These are phyloP conservation scores for Candida ortonii DNA, from an alignment of 805 yeast genomes.

Conservation along the genomic window DNA sequence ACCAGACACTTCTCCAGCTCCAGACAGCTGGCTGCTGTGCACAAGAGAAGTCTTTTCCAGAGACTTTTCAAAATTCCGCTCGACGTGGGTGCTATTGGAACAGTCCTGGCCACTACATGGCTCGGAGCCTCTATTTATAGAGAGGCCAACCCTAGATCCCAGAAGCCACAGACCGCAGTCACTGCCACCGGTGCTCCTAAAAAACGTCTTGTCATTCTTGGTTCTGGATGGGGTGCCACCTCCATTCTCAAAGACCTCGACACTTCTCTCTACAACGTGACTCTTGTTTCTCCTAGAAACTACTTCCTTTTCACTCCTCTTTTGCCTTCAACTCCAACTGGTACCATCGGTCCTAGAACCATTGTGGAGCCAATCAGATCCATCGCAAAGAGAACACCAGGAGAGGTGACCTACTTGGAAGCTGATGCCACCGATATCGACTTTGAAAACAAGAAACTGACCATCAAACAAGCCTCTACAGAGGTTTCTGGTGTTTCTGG, in stretches of 20 bases:
- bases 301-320: constrained; percentile 55
- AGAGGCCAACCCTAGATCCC: constrained; percentile 43
- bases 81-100: constrained; percentile 27
- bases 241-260: constrained; percentile 51
- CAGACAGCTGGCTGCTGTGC: constrained; percentile 15
- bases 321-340: constrained; percentile 54
- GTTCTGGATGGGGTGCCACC: constrained; percentile 58
- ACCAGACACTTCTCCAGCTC: constrained; percentile 25
- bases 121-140: constrained; percentile 38
- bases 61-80: constrained; percentile 26
- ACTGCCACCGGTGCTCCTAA: constrained; percentile 46
- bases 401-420: constrained; percentile 52
- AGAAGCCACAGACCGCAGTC: constrained; percentile 41
- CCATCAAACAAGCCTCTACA: constrained; percentile 46
- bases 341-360: constrained; percentile 51
- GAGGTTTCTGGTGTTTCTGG: constrained; percentile 48
- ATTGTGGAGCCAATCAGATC: constrained; percentile 54
- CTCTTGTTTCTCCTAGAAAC: constrained; percentile 53
- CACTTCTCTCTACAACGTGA: constrained; percentile 52
- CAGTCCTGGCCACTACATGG: constrained; percentile 32
- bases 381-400: constrained; percentile 47
- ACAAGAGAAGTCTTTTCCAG: constrained; percentile 22
- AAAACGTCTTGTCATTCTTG: constrained; percentile 40
- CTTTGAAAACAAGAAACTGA: constrained; percentile 41
- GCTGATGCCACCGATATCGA: constrained; percentile 56